Evolutionary conservation across 495 filamentous ascomycete genomes (phyloP), one percentile per base, ranked within the genome.

Genomic region (Penicillium paxilli): DNA sequence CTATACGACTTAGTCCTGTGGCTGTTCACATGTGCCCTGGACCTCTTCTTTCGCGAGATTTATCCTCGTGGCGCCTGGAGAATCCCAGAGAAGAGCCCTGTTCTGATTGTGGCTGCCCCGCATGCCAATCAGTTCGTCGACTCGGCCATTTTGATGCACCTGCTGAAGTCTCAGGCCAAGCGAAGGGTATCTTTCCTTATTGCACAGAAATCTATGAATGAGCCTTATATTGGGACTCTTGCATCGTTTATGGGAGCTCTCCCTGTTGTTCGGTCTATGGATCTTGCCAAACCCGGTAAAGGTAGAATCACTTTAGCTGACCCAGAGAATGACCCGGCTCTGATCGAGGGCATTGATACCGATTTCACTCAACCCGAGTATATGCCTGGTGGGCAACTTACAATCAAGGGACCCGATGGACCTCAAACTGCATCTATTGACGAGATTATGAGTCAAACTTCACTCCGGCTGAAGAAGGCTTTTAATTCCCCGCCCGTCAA

Each of bases 61-160:
- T 92, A 97, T 64, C 92, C 93, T 10, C 87, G 94, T 41, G 89
- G 91, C 49, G 85, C 90, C 35, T 98, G 93, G 90, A 87, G 89
- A 67, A 87, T 98, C 17, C 93, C 94, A 14, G 80, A 85, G 55
- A 80, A 80, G 60, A 91, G 90, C 1, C 91, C 94, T 0, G 80
- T 98, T 42, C 87, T 98, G 35, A 95, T 98, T 65, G 94, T 98
- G 49, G 92, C 91, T 16, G 94, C 94, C 17, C 94, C 94, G 50
- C 94, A 98, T 80, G 94, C 93, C 32, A 98, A 98, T 67, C 94
- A 92, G 82, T 98, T 98, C 64, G 90, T 97, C 56, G 94, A 98
- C 59, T 92, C 91, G 37, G 80, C 96, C 21, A 89, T 97, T 56
- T 80, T 98, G 33, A 93, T 94, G 82, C 89, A 91, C 28, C 87